These are phyloP conservation scores for Fistulifera solaris DNA, from an alignment of 108 stramenopile genomes.

Conservation along the genomic window DNA sequence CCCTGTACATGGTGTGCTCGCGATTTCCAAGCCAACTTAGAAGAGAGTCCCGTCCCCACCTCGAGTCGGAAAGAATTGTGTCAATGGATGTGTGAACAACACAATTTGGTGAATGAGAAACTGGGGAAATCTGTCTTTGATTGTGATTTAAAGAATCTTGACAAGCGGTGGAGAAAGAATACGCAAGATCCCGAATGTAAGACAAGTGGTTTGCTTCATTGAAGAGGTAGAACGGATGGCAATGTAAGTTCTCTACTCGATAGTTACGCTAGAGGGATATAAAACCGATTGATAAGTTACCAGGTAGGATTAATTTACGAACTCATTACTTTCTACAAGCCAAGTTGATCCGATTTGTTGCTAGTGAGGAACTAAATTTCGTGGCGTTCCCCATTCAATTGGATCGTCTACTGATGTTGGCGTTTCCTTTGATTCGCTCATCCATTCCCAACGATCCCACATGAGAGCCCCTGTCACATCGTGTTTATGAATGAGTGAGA, in stretches of 20 bases:
- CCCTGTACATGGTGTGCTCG: slow-evolving; percentile 75
- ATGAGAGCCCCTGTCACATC: slow-evolving; percentile 7
- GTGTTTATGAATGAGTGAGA: no score
- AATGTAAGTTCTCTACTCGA: background rate
- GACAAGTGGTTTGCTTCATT: no score
- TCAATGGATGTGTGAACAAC: slow-evolving; percentile 80
- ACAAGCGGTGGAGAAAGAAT: slow-evolving; percentile 81
- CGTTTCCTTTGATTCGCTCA: slow-evolving; percentile 3
- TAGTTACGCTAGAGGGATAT: no score
- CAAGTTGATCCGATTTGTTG: no score
- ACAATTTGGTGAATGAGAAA: slow-evolving; percentile 75
- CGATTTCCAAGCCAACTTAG: slow-evolving; percentile 67
- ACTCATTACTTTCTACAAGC: no score
- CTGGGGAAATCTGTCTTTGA: slow-evolving; percentile 65
- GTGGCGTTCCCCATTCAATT: slow-evolving; percentile 13
- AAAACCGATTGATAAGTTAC: no score
- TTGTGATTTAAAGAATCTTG: slow-evolving; percentile 64
- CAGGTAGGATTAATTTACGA: no score
- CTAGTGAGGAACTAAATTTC: slow-evolving; percentile 20
- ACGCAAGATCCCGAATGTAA: slow-evolving; percentile 1
- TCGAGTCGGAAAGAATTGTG: slow-evolving; percentile 55
- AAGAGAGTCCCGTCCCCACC: slow-evolving; percentile 49
- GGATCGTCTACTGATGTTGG: slow-evolving; percentile 8
- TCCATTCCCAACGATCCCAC: slow-evolving; percentile 62
- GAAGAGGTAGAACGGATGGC: no score